phyloP scores from a whole-genome alignment of 768 basidiomycete genomes.

The Basidioascus undulatus region DNA sequence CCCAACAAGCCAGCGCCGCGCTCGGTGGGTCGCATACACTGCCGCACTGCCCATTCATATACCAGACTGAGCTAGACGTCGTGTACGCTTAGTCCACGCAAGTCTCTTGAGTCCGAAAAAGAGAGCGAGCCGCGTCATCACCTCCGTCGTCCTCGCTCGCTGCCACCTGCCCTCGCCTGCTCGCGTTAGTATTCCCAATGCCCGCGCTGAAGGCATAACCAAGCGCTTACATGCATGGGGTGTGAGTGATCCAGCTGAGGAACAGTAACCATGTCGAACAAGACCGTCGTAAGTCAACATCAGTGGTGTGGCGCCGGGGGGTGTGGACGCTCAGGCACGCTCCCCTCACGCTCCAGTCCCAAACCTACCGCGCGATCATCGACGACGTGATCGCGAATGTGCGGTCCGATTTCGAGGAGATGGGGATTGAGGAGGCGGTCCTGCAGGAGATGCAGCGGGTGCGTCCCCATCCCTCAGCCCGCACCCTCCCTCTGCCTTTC shows the following conservation, averaged over 20 bases:
- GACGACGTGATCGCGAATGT: slow-evolving; percentile 69
- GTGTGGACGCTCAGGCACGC: slow-evolving; percentile 24
- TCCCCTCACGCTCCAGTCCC: slow-evolving; percentile 44
- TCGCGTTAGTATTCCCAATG: no score
- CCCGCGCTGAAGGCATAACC: no score
- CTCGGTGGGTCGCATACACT: no score
- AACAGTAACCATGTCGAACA: slow-evolving; percentile 69
- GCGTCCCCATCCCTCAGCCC: slow-evolving; percentile 3
- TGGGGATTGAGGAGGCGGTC: slow-evolving; percentile 77
- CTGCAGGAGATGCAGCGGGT: slow-evolving; percentile 70
- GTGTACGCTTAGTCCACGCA: no score
- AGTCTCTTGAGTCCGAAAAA: no score
- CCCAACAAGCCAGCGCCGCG: no score
- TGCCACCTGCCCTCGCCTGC: no score
- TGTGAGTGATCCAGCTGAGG: no score
- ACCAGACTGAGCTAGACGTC: no score
- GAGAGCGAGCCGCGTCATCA: no score
- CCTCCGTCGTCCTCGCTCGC: not conserved
- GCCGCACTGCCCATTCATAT: no score
- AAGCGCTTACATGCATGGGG: no score
- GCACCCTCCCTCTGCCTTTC: not conserved
- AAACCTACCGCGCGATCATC: slow-evolving; percentile 78
- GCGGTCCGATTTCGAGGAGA: slow-evolving; percentile 88
- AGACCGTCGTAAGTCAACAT: slow-evolving; percentile 59
- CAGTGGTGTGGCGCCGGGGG: slow-evolving; percentile 32